Evolutionary conservation across 192 early-diverging fungal species (phyloP).

Genomic region (Linnemannia elongata): DNA sequence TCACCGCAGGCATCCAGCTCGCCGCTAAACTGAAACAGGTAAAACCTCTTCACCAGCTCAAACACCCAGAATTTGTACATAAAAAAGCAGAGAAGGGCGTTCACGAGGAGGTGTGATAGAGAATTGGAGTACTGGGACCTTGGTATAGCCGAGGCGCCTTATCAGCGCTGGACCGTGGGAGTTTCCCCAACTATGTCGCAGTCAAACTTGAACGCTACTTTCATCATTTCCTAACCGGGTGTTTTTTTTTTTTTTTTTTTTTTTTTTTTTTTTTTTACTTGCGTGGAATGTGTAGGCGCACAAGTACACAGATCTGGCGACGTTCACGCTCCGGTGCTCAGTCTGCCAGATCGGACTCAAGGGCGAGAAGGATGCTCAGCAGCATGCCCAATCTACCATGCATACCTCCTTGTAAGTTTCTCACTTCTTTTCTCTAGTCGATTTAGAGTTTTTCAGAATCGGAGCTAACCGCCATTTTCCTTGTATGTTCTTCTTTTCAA

Average conservation of each 20-base stretch:
- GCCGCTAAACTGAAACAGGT: constrained; percentile 62
- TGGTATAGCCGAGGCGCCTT: neutral
- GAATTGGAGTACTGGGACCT: neutral
- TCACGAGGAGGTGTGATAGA: neutral
- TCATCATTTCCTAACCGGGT: neutral
- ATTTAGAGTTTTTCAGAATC: neutral
- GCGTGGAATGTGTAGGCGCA: constrained; percentile 57
- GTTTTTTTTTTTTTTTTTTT: neutral
- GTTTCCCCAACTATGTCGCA: neutral
- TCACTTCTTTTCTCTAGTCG: neutral
- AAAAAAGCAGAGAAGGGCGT: neutral
- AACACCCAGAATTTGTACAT: neutral
- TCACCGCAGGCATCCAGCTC: constrained; percentile 56
- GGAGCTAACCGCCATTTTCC: neutral
- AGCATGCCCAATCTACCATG: constrained; percentile 66
- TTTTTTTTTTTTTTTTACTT: neutral
- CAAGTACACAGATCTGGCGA: constrained; percentile 81
- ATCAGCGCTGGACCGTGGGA: neutral
- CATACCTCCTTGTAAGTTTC: constrained; percentile 46
- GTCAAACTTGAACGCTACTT: neutral
- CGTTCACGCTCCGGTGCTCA: constrained; percentile 78
- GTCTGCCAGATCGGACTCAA: constrained; percentile 68
- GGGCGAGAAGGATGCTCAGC: constrained; percentile 75
- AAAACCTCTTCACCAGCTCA: neutral
- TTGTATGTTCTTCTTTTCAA: no score